A percentile compares a stretch with the other conserved stretches of the same genome.
Conservation (phyloP, 768 basidiomycete genomes). For the Lactifluus subvellereus region DNA sequence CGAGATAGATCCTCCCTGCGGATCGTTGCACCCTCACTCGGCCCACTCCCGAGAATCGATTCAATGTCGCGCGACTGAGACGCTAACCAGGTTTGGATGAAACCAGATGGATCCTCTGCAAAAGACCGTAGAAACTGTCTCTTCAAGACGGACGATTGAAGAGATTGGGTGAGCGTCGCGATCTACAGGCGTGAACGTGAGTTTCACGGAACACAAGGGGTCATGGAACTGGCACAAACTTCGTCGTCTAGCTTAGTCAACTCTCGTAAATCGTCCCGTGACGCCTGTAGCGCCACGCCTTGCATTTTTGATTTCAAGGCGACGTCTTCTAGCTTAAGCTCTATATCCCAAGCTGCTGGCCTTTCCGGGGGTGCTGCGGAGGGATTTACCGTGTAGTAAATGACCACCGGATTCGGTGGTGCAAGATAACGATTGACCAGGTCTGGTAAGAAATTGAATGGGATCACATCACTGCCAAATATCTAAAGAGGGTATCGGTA, state of each 20-base stretch:
- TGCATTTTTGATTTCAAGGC: conserved; percentile 66
- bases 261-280: conserved; percentile 62
- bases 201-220: not conserved
- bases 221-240: conserved; percentile 37
- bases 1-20: conserved; percentile 84
- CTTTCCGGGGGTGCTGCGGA: conserved; percentile 53
- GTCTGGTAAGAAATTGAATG: conserved; percentile 80
- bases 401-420: conserved; percentile 72
- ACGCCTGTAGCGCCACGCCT: conserved; percentile 57
- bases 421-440: conserved; percentile 73
- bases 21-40: conserved; percentile 69
- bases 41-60: conserved; percentile 81
- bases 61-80: conserved; percentile 91
- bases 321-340: conserved; percentile 82
- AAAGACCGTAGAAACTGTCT: conserved; percentile 82
- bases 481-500: conserved; percentile 40
- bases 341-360: conserved; percentile 73
- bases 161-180: conserved; percentile 73
- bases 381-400: conserved; percentile 73
- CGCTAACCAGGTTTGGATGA: conserved; percentile 87
- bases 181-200: conserved; percentile 43
- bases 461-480: conserved; percentile 61
- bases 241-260: conserved; percentile 81
- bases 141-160: conserved; percentile 84
- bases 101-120: conserved; percentile 66